Conservation (phyloP, 2,329 filamentous ascomycete species). For the Penicillium sp. region DNA sequence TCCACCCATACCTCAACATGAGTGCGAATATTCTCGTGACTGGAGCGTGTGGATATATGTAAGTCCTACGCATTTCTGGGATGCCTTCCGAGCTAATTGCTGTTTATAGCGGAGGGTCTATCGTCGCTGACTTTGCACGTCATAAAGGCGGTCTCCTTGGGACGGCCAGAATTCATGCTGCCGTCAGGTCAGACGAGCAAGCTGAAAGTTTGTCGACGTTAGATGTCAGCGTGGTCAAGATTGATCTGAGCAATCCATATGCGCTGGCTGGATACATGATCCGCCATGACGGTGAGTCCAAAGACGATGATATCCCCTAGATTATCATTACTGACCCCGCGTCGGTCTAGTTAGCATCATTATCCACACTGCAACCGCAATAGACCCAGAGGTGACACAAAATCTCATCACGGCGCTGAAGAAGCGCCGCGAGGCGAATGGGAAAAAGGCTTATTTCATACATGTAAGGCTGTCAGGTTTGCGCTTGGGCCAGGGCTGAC, state of each 20-base stretch:
- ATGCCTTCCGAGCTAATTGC: background rate
- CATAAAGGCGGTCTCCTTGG: background rate
- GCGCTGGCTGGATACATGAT: background rate
- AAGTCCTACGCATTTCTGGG: background rate
- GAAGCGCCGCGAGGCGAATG: conserved; percentile 1
- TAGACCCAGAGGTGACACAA: background rate
- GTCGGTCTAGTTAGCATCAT: conserved; percentile 1
- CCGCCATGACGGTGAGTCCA: background rate
- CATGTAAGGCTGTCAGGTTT: background rate
- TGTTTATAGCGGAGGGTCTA: conserved; percentile 1
- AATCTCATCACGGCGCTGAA: conserved; percentile 1
- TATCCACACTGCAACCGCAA: conserved; percentile 3
- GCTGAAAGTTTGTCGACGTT: background rate
- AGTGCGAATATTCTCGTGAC: conserved; percentile 2
- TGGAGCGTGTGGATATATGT: conserved; percentile 1
- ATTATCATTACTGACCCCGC: background rate
- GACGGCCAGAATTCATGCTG: background rate
- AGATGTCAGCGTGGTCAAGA: background rate
- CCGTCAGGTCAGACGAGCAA: conserved; percentile 4
- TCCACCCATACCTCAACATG: background rate
- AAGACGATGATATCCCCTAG: background rate
- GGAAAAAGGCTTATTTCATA: conserved; percentile 1
- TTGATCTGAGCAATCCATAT: conserved; percentile 2
- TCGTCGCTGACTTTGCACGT: conserved; percentile 1
- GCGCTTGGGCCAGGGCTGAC: background rate